Percentiles rank a stretch among this genome's conserved stretches.
phyloP scores from a whole-genome alignment of 2,329 filamentous ascomycete species.

The Neurospora sp. region DNA sequence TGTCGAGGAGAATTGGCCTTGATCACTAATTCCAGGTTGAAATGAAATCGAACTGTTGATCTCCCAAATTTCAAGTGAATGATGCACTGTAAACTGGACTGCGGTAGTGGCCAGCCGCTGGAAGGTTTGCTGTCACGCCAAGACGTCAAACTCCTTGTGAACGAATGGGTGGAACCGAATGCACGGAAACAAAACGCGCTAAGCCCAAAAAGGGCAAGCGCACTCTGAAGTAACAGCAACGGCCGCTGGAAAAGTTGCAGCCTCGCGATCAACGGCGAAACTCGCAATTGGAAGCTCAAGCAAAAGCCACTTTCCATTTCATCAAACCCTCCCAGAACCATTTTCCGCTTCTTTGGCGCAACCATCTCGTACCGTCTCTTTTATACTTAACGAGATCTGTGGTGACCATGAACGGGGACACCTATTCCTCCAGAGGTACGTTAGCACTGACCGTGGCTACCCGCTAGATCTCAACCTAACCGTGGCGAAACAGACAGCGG shows the following conservation, averaged over 20 bases:
- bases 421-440: slow-evolving; percentile 67
- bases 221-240: slow-evolving; percentile 3
- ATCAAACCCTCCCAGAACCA: background rate
- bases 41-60: too few species aligned
- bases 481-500: slow-evolving; percentile 29
- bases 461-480: slow-evolving; percentile 16
- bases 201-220: slow-evolving; percentile 20
- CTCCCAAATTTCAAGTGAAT: background rate
- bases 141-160: background rate
- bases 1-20: background rate
- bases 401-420: slow-evolving; percentile 69
- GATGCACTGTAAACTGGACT: background rate
- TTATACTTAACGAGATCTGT: slow-evolving; percentile 1
- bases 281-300: background rate
- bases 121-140: background rate
- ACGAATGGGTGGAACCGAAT: background rate
- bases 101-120: background rate
- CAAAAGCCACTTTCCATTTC: background rate
- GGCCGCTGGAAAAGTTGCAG: slow-evolving; percentile 34
- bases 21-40: background rate
- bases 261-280: slow-evolving; percentile 25
- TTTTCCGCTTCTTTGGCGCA: background rate
- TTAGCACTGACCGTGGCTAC: slow-evolving; percentile 12
- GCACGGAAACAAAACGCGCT: slow-evolving; percentile 9
- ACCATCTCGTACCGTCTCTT: background rate